Evolutionary conservation across 768 basidiomycete species (phyloP), one percentile per base, ranked within the genome.

Genomic region (Podaxis sp.): DNA sequence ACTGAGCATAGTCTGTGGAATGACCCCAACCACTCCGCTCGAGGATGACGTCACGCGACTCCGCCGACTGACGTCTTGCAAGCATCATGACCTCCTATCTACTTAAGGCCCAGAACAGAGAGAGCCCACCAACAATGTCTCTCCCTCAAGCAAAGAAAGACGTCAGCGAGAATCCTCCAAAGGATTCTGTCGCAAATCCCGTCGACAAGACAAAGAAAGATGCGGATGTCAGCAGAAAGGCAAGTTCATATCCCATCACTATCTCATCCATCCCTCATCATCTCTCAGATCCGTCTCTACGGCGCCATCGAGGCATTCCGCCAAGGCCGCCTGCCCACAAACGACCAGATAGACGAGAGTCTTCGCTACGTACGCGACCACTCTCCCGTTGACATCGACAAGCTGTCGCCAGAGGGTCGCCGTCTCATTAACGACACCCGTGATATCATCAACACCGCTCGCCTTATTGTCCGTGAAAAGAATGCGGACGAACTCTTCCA

Each of bases 401-500:
- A 88, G 72, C 84, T 98, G 54, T 94, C 92, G 0, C 78, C 82
- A 0, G 90, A 93, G 13, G 94, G 95, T 64, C 82, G 77, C 63
- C 86, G 85, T 66, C 85, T 98, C 66, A 77, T 95, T 46, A 77
- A 85, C 57, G 94, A 97, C 70, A 73, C 82, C n/a, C 83, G 85
- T 49, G 86, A 93, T 53, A 91, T 97, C 70, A 80, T 96, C 68
- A 83, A 85, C 66, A 94, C 93, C 4, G 79, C 84, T 0, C 82
- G 88, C 12, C 67, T 82, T 43, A 87, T 94, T 61, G 86, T 96
- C n/a, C 69, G 78, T 54, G 82, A 90, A 68, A 97, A 96, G 84
- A 97, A 97, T 66, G 76, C 80, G 24, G 95, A 96, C 67, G 94
- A 98, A 76, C 82, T 98, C 43, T 81, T 97, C 73, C 96, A 98